Conservation (phyloP, 1,284 basidiomycete species). For the Apiotrichum sp. region DNA sequence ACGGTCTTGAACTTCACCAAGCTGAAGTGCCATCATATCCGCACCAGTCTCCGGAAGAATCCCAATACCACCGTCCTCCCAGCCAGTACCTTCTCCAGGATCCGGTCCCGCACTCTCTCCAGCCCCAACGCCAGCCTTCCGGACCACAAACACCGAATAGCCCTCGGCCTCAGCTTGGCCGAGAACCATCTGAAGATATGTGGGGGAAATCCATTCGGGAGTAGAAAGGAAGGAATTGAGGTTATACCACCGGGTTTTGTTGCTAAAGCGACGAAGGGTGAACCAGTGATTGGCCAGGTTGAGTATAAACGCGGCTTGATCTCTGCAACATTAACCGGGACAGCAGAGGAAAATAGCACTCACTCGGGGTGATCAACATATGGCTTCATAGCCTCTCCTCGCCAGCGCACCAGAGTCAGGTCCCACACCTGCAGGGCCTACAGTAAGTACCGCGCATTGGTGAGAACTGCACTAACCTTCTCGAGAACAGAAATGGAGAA, state of each 20-base stretch:
- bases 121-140: slow-evolving; percentile 31
- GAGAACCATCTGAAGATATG: slow-evolving; percentile 77
- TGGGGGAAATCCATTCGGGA: slow-evolving; percentile 76
- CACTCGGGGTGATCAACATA: slow-evolving; percentile 74
- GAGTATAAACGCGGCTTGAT: slow-evolving; percentile 79
- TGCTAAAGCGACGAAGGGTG: slow-evolving; percentile 67
- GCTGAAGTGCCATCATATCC: slow-evolving; percentile 36
- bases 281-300: slow-evolving; percentile 87
- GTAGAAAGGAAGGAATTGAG: slow-evolving; percentile 67
- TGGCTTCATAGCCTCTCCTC: slow-evolving; percentile 69
- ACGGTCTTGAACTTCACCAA: slow-evolving; percentile 36
- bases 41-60: slow-evolving; percentile 40
- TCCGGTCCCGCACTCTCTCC: slow-evolving; percentile 9
- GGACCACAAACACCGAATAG: slow-evolving; percentile 80
- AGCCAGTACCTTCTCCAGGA: slow-evolving; percentile 31
- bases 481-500: slow-evolving; percentile 56
- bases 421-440: slow-evolving; percentile 74
- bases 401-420: slow-evolving; percentile 73
- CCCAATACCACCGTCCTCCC: slow-evolving; percentile 40
- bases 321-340: slow-evolving; percentile 48
- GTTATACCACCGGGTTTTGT: slow-evolving; percentile 73
- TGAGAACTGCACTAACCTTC: neutral
- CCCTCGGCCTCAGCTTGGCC: slow-evolving; percentile 82
- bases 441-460: neutral
- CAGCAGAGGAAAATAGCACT: slow-evolving; percentile 28